A percentile compares a stretch with the other conserved stretches of the same genome.
These are phyloP conservation scores for Irpex sp. DNA, from an alignment of 1,284 basidiomycete species.

Conservation along the genomic window DNA sequence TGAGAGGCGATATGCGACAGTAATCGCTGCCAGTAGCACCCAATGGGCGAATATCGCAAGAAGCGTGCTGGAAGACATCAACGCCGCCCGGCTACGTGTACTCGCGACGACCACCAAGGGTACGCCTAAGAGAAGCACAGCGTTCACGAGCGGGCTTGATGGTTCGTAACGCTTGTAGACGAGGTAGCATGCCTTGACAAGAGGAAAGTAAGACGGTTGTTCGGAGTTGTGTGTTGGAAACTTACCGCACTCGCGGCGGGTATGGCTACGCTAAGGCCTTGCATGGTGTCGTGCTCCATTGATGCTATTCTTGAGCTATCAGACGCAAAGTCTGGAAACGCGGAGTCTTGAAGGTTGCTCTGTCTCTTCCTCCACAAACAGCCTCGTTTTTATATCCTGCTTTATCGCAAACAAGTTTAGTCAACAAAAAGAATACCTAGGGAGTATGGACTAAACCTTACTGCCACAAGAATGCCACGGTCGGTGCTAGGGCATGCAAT, in stretches of 20 bases:
- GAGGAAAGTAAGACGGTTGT: neutral
- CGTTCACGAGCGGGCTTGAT: neutral
- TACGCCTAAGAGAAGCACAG: neutral
- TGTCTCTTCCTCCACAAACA: too few relatives aligned
- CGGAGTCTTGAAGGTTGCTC: too few relatives aligned
- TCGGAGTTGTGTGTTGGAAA: neutral
- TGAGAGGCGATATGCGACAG: neutral
- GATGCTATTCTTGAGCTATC: too few relatives aligned
- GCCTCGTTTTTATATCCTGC: too few relatives aligned
- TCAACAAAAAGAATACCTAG: too few relatives aligned
- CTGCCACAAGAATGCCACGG: too few relatives aligned
- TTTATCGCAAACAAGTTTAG: too few relatives aligned
- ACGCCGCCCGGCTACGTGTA: too few relatives aligned
- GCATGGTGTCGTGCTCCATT: too few relatives aligned
- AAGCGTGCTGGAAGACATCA: neutral
- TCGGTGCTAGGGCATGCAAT: too few relatives aligned
- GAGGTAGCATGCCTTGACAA: neutral
- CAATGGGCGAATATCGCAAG: neutral
- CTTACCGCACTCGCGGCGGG: neutral
- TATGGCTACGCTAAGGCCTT: neutral
- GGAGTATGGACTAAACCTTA: too few relatives aligned
- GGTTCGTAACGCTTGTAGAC: constrained; percentile 9
- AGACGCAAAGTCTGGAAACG: too few relatives aligned
- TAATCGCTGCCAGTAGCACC: neutral
- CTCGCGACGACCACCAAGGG: neutral